Base-by-base conservation (phyloP, 2,329 filamentous ascomycete genomes). In the Verticillium dahliae region DNA sequence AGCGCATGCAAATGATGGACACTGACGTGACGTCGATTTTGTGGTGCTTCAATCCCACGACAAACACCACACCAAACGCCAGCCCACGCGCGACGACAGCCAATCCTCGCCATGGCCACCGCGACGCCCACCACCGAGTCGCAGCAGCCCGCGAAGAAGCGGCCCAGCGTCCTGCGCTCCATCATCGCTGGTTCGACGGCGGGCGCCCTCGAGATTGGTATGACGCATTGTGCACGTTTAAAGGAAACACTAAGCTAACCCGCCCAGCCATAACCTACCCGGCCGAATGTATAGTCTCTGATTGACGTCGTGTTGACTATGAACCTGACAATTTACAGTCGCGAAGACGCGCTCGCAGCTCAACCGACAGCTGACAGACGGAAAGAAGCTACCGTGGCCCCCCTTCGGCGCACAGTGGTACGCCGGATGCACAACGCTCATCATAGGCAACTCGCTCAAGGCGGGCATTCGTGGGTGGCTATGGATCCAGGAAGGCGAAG, bases 341-440 rank as follows among this genome's bases (percentile, higher is more conserved):
- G 94, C 94, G 70, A 98, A 98, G 81, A 98, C 95, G 60, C 84
- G 95, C 68, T 91, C 91, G 61, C 95, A 98, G 76, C 87, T 99
- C 71, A 99, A 99, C 76, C 87, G 89, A 68, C 86, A 88, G 69
- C 81, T 98, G 70, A 82, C 90, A 57, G 88, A 90, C 61, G 89
- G 88, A 56, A 82, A 96, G 80, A 97, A 96, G 80, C 84, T 97
- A 35, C 92, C 94, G 60, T 97, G 92, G 90, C 95, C 95, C 54
- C 91, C 91, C 11, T 98, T 98, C 71, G 95, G 95, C 57, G 81
- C 78, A 69, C 92, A 96, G 75, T 99, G 95, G 95, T 99, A 99
- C 75, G 94, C 95, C 13, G 95, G 95, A 41, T 99, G 95, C 79
- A 98, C 95, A 56, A 98, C 95, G 34, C 79, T 97, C 73, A 96